Percentiles rank a stretch among this genome's conserved stretches.
Evolutionary conservation across 306 rosid species (phyloP).

Genomic region (Trifolium dubium): DNA sequence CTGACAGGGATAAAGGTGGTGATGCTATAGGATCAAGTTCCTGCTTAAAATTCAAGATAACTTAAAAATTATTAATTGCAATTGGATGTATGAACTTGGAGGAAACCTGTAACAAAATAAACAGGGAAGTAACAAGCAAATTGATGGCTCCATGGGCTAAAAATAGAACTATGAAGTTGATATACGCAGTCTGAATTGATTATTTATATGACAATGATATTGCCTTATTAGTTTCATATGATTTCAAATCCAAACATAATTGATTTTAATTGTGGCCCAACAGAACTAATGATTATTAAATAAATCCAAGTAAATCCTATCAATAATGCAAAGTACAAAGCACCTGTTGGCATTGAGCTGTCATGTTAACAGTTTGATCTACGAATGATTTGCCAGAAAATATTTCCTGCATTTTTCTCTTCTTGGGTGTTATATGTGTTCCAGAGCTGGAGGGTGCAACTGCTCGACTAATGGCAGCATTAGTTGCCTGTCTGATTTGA

Average conservation of each 20-base stretch:
- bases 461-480: slow-evolving; percentile 65
- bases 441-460: slow-evolving; percentile 61
- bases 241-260: slow-evolving; percentile 27
- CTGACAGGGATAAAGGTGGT: slow-evolving; percentile 41
- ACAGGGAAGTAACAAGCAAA: slow-evolving; percentile 18
- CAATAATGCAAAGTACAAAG: slow-evolving; percentile 40
- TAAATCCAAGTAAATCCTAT: slow-evolving; percentile 37
- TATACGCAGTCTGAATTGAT: neutral
- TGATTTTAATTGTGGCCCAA: slow-evolving; percentile 4
- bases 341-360: slow-evolving; percentile 59
- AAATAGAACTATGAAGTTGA: slow-evolving; percentile 35
- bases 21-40: slow-evolving; percentile 51
- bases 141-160: slow-evolving; percentile 6
- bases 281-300: slow-evolving; percentile 11
- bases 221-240: slow-evolving; percentile 26
- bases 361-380: slow-evolving; percentile 48
- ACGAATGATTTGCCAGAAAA: slow-evolving; percentile 43
- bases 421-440: slow-evolving; percentile 53
- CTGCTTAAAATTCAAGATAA: slow-evolving; percentile 50
- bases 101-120: slow-evolving; percentile 25
- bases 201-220: slow-evolving; percentile 17
- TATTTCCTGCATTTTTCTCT: slow-evolving; percentile 55
- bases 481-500: slow-evolving; percentile 62
- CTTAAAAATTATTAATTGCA: slow-evolving; percentile 9
- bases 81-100: slow-evolving; percentile 26